Evolutionary conservation across 2,329 filamentous ascomycete species (phyloP).

Genomic region (Monilinia polystroma): DNA sequence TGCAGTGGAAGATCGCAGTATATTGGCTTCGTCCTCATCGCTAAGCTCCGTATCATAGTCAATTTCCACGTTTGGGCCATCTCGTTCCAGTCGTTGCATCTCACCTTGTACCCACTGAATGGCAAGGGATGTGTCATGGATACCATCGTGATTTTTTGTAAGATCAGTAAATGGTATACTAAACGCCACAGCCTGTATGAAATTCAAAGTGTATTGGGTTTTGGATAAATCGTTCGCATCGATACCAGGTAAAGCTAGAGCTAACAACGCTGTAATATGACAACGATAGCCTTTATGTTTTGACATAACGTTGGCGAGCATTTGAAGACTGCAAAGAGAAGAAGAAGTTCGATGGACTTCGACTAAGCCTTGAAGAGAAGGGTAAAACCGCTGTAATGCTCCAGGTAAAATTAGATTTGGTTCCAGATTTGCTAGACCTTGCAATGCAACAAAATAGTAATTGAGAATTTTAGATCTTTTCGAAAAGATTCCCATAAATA

Average conservation of each 20-base stretch:
- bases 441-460: slow-evolving; percentile 86
- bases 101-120: slow-evolving; percentile 93
- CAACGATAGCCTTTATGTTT: slow-evolving; percentile 95
- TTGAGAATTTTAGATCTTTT: slow-evolving; percentile 91
- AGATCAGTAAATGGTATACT: slow-evolving; percentile 90
- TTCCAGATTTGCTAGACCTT: slow-evolving; percentile 86
- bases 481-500: slow-evolving; percentile 97
- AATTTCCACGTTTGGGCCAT: slow-evolving; percentile 80
- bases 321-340: slow-evolving; percentile 85
- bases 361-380: slow-evolving; percentile 91
- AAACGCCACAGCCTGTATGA: slow-evolving; percentile 94
- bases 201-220: slow-evolving; percentile 89
- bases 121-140: slow-evolving; percentile 73
- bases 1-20: slow-evolving; percentile 89
- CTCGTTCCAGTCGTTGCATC: slow-evolving; percentile 88
- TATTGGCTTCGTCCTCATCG: slow-evolving; percentile 82
- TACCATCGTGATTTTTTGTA: slow-evolving; percentile 63
- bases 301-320: slow-evolving; percentile 87
- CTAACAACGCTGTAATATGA: slow-evolving; percentile 91
- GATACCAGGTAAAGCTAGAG: slow-evolving; percentile 88
- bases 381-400: slow-evolving; percentile 92
- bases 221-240: slow-evolving; percentile 98
- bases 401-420: slow-evolving; percentile 90
- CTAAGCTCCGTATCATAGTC: slow-evolving; percentile 80
- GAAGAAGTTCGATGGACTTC: slow-evolving; percentile 96